phyloP scores from a whole-genome alignment of 768 basidiomycete genomes.

The Wakefieldia striispora region DNA sequence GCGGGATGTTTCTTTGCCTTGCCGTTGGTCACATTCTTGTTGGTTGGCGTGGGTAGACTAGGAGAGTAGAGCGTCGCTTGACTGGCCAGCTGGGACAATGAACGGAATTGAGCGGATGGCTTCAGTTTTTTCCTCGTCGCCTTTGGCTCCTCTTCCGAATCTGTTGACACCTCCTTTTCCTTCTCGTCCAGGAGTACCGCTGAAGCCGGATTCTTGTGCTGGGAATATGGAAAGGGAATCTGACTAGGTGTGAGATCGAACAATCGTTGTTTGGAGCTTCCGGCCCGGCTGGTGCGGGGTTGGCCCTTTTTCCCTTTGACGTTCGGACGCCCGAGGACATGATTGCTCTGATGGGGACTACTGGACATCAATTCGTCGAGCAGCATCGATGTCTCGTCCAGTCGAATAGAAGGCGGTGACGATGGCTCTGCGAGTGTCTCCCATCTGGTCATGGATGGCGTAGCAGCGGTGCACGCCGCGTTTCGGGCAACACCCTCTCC shows the following conservation, averaged over 20 bases:
- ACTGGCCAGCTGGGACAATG: slow-evolving; percentile 53
- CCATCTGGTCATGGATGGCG: slow-evolving; percentile 26
- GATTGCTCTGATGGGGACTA: slow-evolving; percentile 20
- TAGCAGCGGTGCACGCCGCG: background rate
- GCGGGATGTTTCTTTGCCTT: slow-evolving; percentile 22
- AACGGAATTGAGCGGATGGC: slow-evolving; percentile 34
- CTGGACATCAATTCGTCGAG: slow-evolving; percentile 37
- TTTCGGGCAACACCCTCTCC: background rate
- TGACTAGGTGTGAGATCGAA: slow-evolving; percentile 56
- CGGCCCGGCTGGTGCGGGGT: background rate
- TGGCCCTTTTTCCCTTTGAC: slow-evolving; percentile 12
- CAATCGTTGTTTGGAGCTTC: slow-evolving; percentile 29
- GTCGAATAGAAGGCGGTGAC: slow-evolving; percentile 27
- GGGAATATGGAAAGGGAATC: slow-evolving; percentile 53
- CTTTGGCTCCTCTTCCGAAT: slow-evolving; percentile 22
- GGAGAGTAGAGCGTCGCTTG: slow-evolving; percentile 32
- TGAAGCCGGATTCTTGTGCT: slow-evolving; percentile 28
- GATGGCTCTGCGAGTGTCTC: slow-evolving; percentile 27
- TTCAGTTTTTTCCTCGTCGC: slow-evolving; percentile 20
- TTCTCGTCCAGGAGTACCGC: slow-evolving; percentile 27
- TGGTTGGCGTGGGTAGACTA: slow-evolving; percentile 35
- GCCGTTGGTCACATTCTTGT: slow-evolving; percentile 26
- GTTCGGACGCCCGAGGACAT: background rate
- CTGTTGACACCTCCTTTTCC: slow-evolving; percentile 32
- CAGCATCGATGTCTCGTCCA: slow-evolving; percentile 24